Evolutionary conservation across 2,329 filamentous ascomycete genomes (phyloP).

Genomic region (Colletotrichum sublineola): DNA sequence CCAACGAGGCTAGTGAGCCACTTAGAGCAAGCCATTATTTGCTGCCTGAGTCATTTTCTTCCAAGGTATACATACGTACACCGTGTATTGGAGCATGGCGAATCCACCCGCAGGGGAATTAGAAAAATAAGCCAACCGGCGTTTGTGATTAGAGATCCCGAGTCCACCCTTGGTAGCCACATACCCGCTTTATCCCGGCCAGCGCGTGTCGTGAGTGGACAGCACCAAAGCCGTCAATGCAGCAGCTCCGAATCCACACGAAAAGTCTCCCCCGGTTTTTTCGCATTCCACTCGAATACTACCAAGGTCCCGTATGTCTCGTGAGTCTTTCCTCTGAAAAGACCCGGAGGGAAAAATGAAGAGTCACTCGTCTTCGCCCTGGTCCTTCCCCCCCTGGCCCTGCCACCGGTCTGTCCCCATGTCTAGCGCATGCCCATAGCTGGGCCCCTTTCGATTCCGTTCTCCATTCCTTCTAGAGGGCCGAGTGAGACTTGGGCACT

Average conservation of each 20-base stretch:
- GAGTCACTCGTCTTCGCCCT: slow-evolving; percentile 16
- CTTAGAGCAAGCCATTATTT: slow-evolving; percentile 26
- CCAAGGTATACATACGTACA: not conserved
- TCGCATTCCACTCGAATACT: not conserved
- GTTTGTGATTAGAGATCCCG: slow-evolving; percentile 43
- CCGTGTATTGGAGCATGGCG: not conserved
- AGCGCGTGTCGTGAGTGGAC: slow-evolving; percentile 16
- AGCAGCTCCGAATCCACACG: slow-evolving; percentile 42
- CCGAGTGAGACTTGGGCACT: slow-evolving; percentile 1
- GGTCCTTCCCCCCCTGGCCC: slow-evolving; percentile 3
- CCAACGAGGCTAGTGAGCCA: slow-evolving; percentile 39
- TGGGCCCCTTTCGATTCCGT: slow-evolving; percentile 27
- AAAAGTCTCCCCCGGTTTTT: slow-evolving; percentile 36
- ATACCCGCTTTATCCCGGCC: not conserved
- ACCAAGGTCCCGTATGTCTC: not conserved
- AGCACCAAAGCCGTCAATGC: slow-evolving; percentile 14
- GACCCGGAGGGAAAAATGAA: not conserved
- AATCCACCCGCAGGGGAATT: slow-evolving; percentile 5
- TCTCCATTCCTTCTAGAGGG: slow-evolving; percentile 37
- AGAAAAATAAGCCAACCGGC: slow-evolving; percentile 22
- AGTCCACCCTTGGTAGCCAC: slow-evolving; percentile 33
- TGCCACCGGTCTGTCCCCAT: slow-evolving; percentile 12
- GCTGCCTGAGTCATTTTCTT: slow-evolving; percentile 39
- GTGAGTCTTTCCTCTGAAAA: not conserved
- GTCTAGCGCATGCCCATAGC: slow-evolving; percentile 32